phyloP scores from a whole-genome alignment of 176 grass and related monocot genomes.

The Triticum turgidum region DNA sequence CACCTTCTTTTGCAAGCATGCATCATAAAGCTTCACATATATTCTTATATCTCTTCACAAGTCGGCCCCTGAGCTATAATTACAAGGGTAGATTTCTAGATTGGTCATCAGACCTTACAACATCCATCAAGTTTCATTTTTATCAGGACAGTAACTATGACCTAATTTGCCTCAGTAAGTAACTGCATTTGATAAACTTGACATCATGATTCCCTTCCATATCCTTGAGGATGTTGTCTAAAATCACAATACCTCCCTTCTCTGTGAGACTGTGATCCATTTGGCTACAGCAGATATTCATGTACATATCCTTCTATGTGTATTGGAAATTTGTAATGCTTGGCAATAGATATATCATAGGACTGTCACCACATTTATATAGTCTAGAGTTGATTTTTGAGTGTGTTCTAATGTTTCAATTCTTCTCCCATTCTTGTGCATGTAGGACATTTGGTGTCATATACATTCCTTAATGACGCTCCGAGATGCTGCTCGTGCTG shows the following conservation, averaged over 20 bases:
- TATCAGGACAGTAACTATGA: too few species aligned
- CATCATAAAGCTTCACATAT: too few species aligned
- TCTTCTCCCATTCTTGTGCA: neutral
- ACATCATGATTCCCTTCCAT: neutral
- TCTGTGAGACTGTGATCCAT: too few species aligned
- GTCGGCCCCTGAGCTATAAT: too few species aligned
- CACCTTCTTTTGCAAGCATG: too few species aligned
- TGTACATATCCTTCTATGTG: neutral
- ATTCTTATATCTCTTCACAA: too few species aligned
- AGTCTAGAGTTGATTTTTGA: neutral
- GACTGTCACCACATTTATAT: neutral
- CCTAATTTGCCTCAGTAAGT: neutral
- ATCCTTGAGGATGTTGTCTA: neutral
- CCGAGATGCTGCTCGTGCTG: neutral
- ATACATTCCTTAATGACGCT: slow-evolving; percentile 10
- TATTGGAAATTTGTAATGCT: neutral
- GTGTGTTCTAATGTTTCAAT: neutral
- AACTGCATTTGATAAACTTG: neutral
- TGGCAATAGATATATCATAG: neutral
- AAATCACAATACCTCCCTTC: too few species aligned
- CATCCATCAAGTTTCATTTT: too few species aligned
- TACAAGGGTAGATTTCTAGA: too few species aligned
- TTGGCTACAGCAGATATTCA: too few species aligned
- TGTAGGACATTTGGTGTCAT: neutral
- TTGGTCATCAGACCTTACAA: too few species aligned